Percentiles rank a stretch among this genome's conserved stretches.
Conservation (phyloP, 2,329 filamentous ascomycete genomes). For the Monilinia aucupariae region DNA sequence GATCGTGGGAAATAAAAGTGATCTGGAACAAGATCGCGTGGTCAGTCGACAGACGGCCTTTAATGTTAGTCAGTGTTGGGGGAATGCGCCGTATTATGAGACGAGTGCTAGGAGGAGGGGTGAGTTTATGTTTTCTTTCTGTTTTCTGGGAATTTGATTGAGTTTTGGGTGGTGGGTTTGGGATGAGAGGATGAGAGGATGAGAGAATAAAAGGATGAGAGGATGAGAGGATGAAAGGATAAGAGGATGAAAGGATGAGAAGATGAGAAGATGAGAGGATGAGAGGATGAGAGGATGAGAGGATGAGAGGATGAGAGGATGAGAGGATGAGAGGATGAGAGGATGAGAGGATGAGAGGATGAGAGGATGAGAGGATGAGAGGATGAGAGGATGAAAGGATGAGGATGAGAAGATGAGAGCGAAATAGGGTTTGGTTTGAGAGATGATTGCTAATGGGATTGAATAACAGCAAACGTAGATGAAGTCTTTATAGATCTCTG, state of each 20-base stretch:
- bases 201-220: background rate
- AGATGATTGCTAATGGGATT: background rate
- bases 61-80: slow-evolving; percentile 62
- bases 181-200: background rate
- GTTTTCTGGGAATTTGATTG: background rate
- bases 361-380: background rate
- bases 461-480: slow-evolving; percentile 54
- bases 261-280: background rate
- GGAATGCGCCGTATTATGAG: slow-evolving; percentile 68
- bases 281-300: background rate
- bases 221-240: too few species aligned
- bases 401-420: background rate
- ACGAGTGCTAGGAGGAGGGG: slow-evolving; percentile 59
- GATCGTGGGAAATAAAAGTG: slow-evolving; percentile 69
- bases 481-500: slow-evolving; percentile 66
- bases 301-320: background rate
- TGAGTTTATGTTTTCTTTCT: slow-evolving; percentile 21
- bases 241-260: background rate
- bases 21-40: slow-evolving; percentile 65
- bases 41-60: slow-evolving; percentile 62
- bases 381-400: too few species aligned
- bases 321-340: background rate
- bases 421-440: background rate
- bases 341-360: background rate
- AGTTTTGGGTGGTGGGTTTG: background rate